Evolutionary conservation across 2,329 filamentous ascomycete species (phyloP).

Genomic region (Penicillium sp.): DNA sequence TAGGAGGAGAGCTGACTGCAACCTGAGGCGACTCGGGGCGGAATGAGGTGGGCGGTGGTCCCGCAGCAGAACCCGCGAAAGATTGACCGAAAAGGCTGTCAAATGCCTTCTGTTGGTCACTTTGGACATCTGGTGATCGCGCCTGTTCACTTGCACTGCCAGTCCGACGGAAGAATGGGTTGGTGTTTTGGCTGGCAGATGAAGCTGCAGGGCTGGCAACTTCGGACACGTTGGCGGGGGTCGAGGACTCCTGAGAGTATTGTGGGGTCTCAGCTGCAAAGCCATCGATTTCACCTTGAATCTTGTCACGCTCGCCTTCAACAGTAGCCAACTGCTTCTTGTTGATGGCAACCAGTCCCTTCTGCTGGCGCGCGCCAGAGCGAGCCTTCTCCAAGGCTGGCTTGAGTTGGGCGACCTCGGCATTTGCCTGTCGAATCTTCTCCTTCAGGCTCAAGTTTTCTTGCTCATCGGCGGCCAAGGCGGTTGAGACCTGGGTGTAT

Average conservation of each 20-base stretch:
- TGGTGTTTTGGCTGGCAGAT: conserved; percentile 71
- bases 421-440: conserved; percentile 78
- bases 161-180: conserved; percentile 84
- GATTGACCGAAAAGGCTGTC: conserved; percentile 83
- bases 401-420: conserved; percentile 79
- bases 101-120: conserved; percentile 67
- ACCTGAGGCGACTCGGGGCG: conserved; percentile 53
- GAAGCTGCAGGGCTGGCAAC: conserved; percentile 68
- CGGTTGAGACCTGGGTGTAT: conserved; percentile 72
- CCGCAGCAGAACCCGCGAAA: conserved; percentile 50
- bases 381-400: conserved; percentile 91
- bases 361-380: conserved; percentile 89
- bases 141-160: conserved; percentile 50
- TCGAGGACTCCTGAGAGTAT: conserved; percentile 54
- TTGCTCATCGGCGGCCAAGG: conserved; percentile 81
- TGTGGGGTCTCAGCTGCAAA: conserved; percentile 60
- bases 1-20: conserved; percentile 46
- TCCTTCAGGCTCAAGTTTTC: conserved; percentile 87
- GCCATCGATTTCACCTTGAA: conserved; percentile 76
- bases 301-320: conserved; percentile 83
- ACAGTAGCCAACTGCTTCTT: conserved; percentile 94
- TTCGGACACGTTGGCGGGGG: conserved; percentile 42
- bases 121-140: conserved; percentile 46
- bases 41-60: conserved; percentile 62
- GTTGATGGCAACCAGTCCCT: conserved; percentile 94